Evolutionary conservation across 2,329 filamentous ascomycete species (phyloP).

Genomic region (Pseudogymnoascus sp.): DNA sequence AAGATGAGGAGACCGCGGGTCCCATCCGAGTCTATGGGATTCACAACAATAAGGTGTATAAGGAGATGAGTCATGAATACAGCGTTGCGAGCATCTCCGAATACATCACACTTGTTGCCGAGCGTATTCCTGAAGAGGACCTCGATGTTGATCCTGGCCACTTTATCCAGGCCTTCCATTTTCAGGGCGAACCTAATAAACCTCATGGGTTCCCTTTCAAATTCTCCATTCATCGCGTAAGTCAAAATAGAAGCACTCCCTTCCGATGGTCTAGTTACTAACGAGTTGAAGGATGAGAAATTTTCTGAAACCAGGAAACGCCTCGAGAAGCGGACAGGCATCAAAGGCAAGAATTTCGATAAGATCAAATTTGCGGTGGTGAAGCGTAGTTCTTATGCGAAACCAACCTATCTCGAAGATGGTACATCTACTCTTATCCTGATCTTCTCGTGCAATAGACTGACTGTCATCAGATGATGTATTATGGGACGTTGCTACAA

Average conservation of each 20-base stretch:
- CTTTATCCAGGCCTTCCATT: constrained; percentile 78
- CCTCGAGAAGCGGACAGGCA: constrained; percentile 82
- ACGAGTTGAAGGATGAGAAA: constrained; percentile 54
- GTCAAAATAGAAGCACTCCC: constrained; percentile 22
- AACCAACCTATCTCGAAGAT: constrained; percentile 76
- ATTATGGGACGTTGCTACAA: constrained; percentile 42
- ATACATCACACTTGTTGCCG: constrained; percentile 72
- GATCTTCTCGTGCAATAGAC: neutral
- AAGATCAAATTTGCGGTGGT: constrained; percentile 95
- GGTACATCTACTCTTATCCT: constrained; percentile 47
- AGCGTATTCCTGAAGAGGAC: constrained; percentile 69
- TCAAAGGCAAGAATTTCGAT: constrained; percentile 97
- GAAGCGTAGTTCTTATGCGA: constrained; percentile 60
- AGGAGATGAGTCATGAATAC: constrained; percentile 61
- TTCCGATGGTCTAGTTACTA: neutral
- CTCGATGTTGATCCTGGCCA: constrained; percentile 47
- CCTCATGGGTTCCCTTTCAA: constrained; percentile 85
- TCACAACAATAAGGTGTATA: constrained; percentile 74
- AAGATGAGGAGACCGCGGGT: constrained; percentile 61
- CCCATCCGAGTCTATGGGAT: constrained; percentile 76
- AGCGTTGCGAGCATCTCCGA: constrained; percentile 78
- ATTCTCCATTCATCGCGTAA: constrained; percentile 73
- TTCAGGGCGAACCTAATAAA: constrained; percentile 79
- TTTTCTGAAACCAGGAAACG: constrained; percentile 92
- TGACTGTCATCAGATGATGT: constrained; percentile 43